phyloP scores from a whole-genome alignment of 177 flowering plant species.

The Vitis hybrid region DNA sequence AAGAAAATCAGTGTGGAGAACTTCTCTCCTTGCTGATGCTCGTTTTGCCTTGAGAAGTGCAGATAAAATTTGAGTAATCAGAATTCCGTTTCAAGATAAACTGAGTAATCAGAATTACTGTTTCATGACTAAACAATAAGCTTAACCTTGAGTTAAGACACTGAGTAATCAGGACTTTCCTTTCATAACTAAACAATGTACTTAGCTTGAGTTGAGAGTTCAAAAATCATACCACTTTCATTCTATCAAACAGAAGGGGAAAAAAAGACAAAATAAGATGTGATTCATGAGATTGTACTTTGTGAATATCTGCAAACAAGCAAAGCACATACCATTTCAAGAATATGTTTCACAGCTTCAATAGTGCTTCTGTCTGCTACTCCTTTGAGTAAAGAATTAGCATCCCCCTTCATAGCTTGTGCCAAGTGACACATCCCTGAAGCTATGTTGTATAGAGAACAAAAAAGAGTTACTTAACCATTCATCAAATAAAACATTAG shows the following conservation, averaged over 20 bases:
- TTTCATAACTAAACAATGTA: not conserved
- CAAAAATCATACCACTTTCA: not conserved
- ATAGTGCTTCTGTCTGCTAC: conserved; percentile 45
- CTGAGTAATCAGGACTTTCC: not conserved
- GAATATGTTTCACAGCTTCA: conserved; percentile 67
- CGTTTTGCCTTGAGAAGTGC: conserved; percentile 52
- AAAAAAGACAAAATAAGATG: not conserved
- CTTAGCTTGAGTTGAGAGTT: not conserved
- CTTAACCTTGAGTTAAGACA: too few species aligned
- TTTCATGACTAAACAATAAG: too few species aligned
- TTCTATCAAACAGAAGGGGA: not conserved
- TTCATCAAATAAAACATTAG: too few species aligned
- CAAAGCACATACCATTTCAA: conserved; percentile 68
- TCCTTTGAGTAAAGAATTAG: conserved; percentile 50
- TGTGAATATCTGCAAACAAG: not conserved
- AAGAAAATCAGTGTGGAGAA: conserved; percentile 79
- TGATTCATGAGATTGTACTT: not conserved
- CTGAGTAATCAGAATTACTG: too few species aligned
- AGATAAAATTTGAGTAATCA: conserved; percentile 1
- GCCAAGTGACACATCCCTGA: conserved; percentile 52
- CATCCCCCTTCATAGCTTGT: conserved; percentile 58
- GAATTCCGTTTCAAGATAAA: too few species aligned
- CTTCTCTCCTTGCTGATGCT: conserved; percentile 67
- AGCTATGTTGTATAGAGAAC: conserved; percentile 16
- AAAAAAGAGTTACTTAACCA: not conserved